Conservation (phyloP, 306 rosid species). For the Castanea mollissima region DNA sequence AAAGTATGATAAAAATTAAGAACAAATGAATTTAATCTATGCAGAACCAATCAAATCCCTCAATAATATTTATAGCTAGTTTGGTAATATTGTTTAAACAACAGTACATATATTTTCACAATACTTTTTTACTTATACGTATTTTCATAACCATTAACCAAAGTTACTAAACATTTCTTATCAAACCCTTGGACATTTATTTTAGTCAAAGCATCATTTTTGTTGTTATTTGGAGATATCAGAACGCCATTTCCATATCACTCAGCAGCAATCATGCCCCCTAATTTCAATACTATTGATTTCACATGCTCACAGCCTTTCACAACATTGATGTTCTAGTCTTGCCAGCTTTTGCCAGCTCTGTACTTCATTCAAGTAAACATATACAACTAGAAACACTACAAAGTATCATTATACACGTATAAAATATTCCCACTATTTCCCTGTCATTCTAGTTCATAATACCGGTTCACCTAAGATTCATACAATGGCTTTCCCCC, state of each 20-base stretch:
- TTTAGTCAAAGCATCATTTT: not conserved
- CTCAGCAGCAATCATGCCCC: not conserved
- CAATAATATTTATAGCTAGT: no score
- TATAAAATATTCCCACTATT: not conserved
- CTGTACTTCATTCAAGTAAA: not conserved
- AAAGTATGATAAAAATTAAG: no score
- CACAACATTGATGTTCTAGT: not conserved
- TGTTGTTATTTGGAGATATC: not conserved
- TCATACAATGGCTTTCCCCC: not conserved
- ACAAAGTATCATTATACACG: not conserved
- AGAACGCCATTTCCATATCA: not conserved
- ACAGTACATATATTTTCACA: no score
- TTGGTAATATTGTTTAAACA: no score
- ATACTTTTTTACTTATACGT: no score
- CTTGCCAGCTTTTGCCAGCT: slow-evolving; percentile 34
- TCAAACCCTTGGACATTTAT: not conserved
- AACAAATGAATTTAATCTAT: no score
- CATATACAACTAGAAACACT: not conserved
- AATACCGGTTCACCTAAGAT: not conserved
- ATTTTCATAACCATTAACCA: no score
- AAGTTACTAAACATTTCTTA: no score
- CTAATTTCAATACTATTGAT: not conserved
- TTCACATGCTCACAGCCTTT: not conserved
- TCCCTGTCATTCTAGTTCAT: no score
- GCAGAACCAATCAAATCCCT: no score